Evolutionary conservation across 139 green algal genomes (phyloP).

Genomic region (Chlamydomonas applanata): DNA sequence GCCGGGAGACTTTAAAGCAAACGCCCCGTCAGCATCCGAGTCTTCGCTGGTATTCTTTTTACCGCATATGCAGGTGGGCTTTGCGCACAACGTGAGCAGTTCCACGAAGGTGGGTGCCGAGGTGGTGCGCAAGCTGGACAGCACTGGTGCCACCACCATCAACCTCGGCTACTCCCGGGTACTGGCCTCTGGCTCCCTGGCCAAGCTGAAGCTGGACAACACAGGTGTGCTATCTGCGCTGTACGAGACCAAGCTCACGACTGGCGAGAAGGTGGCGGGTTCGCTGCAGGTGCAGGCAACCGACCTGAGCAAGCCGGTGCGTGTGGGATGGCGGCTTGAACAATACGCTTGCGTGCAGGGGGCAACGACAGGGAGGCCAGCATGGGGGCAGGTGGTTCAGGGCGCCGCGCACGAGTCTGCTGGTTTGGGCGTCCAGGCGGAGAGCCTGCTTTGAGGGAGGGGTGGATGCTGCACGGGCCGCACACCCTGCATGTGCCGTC

Average conservation of each 20-base stretch:
- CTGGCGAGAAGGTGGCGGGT: conserved; percentile 40
- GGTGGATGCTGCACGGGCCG: no score
- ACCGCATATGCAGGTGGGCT: conserved; percentile 1
- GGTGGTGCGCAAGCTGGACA: conserved; percentile 32
- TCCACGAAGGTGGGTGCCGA: conserved; percentile 26
- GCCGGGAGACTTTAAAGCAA: no score
- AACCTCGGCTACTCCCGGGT: conserved; percentile 34
- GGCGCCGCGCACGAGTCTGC: no score
- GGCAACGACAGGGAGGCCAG: no score
- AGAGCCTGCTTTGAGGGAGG: no score
- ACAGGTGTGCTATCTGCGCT: conserved; percentile 29
- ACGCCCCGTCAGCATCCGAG: no score
- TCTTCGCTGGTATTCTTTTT: no score
- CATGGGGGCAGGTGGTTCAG: no score
- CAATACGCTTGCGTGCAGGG: no score
- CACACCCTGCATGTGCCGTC: no score
- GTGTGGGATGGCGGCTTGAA: no score
- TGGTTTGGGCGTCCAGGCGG: no score
- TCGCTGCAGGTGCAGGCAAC: conserved; percentile 43
- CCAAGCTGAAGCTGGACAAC: conserved; percentile 45
- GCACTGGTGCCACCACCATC: conserved; percentile 20
- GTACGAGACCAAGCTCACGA: conserved; percentile 46
- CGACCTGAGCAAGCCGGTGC: conserved; percentile 34
- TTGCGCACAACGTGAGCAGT: conserved; percentile 27
- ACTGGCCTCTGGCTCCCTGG: conserved; percentile 28